Evolutionary conservation across 176 grass and related monocot genomes (phyloP), one percentile per base, ranked within the genome.

Genomic region (Oryza officinalis): DNA sequence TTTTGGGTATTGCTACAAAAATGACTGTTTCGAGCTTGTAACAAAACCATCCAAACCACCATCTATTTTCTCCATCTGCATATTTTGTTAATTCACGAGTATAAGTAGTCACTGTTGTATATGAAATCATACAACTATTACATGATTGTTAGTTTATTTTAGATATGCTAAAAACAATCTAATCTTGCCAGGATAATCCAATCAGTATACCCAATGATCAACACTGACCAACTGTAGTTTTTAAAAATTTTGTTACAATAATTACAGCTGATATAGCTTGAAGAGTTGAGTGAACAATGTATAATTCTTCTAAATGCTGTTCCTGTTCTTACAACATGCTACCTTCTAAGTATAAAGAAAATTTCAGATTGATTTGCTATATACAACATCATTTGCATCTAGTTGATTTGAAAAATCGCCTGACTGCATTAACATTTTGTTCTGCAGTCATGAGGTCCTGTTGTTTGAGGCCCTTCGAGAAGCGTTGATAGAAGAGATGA

Each of bases 401-500:
- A 11, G 10, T 37, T 74, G 31, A 5, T 63, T n/a, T 20, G 33
- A 57, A 69, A 75, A 64, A n/a, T 61, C 25, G 13, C 28, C 75
- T 87, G 30, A 87, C 18, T 80, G 52, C 5, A 4, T 64, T 63
- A 44, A 73, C 12, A 0, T 75, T 65, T 35, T 70, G 14, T 74
- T 74, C 9, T 80, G 5, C 15, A 95, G 93, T 15, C 93, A 95
- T 71, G 96, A 98, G 66, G 15, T 98, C 5, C 72, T 98, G 63
- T 6, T 95, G 75, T 95, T 94, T 86, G 96, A 98, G 81, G 96
- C 96, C 40, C 91, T 98, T 60, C 82, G 82, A 12, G 96, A 98
- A 89, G 93, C 82, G 4, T 86, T 98, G 67, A 94, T 93, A 81
- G 93, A 95, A 79, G 96, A 98, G 91, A 98, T 98, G 96, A 88